These are phyloP conservation scores for Plenodomus tracheiphilus DNA, from an alignment of 2,329 filamentous ascomycete species.

Conservation along the genomic window DNA sequence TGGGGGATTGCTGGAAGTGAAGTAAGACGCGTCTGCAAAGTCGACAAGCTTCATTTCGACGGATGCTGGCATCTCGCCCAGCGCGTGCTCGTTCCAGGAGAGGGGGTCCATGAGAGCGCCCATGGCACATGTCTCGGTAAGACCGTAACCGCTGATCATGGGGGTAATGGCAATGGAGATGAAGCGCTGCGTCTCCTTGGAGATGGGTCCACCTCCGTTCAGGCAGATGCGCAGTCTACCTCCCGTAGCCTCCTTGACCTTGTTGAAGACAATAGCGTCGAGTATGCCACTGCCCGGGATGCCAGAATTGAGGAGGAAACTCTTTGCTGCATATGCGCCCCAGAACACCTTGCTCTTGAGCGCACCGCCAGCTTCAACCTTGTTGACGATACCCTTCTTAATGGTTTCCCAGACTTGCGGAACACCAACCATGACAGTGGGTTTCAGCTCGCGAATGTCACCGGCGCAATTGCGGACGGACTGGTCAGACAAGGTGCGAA, in stretches of 20 bases:
- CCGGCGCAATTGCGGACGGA: conserved; percentile 89
- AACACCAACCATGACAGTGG: conserved; percentile 89
- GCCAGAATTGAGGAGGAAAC: conserved; percentile 61
- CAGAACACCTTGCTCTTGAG: conserved; percentile 79
- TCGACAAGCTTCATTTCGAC: conserved; percentile 92
- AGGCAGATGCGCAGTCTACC: conserved; percentile 86
- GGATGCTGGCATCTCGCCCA: conserved; percentile 76
- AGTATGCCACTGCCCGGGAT: conserved; percentile 71
- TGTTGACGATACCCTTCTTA: conserved; percentile 86
- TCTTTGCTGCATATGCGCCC: conserved; percentile 64
- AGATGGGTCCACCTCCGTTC: conserved; percentile 91
- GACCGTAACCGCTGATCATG: conserved; percentile 91
- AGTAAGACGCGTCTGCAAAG: conserved; percentile 86
- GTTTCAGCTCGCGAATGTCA: conserved; percentile 89
- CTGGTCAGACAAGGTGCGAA: conserved; percentile 81
- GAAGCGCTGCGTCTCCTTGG: conserved; percentile 85
- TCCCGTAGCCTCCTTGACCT: conserved; percentile 87
- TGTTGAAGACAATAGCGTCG: conserved; percentile 85
- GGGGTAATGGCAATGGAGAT: conserved; percentile 89
- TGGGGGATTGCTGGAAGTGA: conserved; percentile 70
- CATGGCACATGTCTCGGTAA: conserved; percentile 90
- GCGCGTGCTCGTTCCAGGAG: conserved; percentile 75
- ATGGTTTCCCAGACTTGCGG: conserved; percentile 97
- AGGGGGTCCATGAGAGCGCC: conserved; percentile 81
- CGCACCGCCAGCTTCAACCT: conserved; percentile 72